Evolutionary conservation across 495 filamentous ascomycete genomes (phyloP), one percentile per base, ranked within the genome.

Genomic region (Penicillium cinerascens): DNA sequence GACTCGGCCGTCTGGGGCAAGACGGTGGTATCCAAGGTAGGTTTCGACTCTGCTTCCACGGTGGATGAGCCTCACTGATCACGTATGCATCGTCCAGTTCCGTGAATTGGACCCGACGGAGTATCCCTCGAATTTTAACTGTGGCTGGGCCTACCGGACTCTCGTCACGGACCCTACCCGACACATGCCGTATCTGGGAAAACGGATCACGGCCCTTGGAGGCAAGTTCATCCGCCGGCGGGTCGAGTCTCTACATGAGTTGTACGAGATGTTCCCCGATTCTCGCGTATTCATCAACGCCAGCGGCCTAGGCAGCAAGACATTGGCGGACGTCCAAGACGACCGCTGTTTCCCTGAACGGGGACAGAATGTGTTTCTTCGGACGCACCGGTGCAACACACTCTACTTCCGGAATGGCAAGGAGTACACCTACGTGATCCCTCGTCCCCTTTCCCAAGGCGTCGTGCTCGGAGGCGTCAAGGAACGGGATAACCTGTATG

Each of bases 371-470:
- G 71, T 77, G 6, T 73, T 74, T 39, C 57, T 65, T 10, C 51
- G 52, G 23, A 75, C 69, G 0, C 57, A 70, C 1, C 49, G 64
- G 20, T 69, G 64, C 46, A 37, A 62, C 4, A 69, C 60, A 0
- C 49, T 76, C 54, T 71, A 73, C 43, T 75, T 76, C 36, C 67
- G 69, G 1, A 74, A 74, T 44, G 77, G 75, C 29, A 59, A 65
- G 7, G 73, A 78, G 47, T 79, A 79, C 44, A 78, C 75, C 16
- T 78, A 79, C 52, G 58, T 79, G 17, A 79, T 79, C 39, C 77
- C 77, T 17, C 69, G 75, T n/a, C 67, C 72, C 5, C 47, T 66
- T 4, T 70, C 73, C 11, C 59, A 65, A 6, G 75, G 73, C 7
- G 66, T 78, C 4, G 66, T 79, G 1, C 49, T 79, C 17, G 77